phyloP scores from a whole-genome alignment of 1,139 yeast species.

The Candida gigantensis region DNA sequence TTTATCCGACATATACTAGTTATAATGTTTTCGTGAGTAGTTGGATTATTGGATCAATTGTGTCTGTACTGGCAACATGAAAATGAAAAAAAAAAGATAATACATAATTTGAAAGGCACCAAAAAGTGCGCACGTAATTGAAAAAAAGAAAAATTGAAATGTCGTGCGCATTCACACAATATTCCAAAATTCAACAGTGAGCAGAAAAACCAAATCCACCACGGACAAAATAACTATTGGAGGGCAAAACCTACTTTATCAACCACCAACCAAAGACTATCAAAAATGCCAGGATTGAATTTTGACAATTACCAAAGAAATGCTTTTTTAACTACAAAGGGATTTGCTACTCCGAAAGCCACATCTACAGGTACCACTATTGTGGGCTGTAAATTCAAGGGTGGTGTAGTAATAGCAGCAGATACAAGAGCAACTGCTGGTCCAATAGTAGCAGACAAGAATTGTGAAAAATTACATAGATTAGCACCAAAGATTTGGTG shows the following conservation, averaged over 20 bases:
- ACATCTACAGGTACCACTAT: conserved; percentile 98
- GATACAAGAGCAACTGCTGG: conserved; percentile 98
- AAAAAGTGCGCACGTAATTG: too few relatives aligned
- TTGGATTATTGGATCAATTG: too few relatives aligned
- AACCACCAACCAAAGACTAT: neutral
- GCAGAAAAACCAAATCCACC: too few relatives aligned
- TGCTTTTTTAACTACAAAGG: conserved; percentile 65
- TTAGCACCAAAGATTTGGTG: conserved; percentile 96
- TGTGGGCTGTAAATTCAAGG: conserved; percentile 89
- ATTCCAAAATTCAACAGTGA: too few relatives aligned
- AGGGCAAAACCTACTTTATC: neutral
- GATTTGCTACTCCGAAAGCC: conserved; percentile 78
- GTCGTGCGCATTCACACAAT: too few relatives aligned
- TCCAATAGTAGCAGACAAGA: conserved; percentile 93
- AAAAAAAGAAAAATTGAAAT: too few relatives aligned
- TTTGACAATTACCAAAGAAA: conserved; percentile 94
- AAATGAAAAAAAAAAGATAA: too few relatives aligned
- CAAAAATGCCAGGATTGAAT: conserved; percentile 79
- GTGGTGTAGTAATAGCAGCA: conserved; percentile 97
- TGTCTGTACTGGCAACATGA: too few relatives aligned
- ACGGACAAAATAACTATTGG: too few relatives aligned
- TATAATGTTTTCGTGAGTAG: too few relatives aligned
- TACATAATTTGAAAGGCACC: too few relatives aligned
- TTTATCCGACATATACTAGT: conserved; percentile 18
- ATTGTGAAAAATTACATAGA: conserved; percentile 93